Evolutionary conservation across 192 early-diverging fungal genomes (phyloP), one percentile per base, ranked within the genome.

Genomic region (Chytriomyces sp.): DNA sequence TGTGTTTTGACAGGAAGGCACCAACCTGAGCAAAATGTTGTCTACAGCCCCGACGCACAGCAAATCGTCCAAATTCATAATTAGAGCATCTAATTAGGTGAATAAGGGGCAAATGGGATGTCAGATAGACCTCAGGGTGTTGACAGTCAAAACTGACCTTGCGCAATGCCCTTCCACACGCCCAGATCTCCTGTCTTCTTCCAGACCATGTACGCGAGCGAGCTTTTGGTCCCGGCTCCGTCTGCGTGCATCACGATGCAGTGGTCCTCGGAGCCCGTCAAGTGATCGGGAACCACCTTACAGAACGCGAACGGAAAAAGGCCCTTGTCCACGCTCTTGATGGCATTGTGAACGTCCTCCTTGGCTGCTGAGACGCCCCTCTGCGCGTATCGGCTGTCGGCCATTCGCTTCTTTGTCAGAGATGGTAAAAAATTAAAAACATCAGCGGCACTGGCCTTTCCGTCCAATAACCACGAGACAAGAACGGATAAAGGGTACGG

Each of bases 241-340:
- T 49, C 41, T 17, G 41, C 41, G 41, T 49, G 41, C 41, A 49
- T 49, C 41, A 49, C 41, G n/a, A 49, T n/a, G n/a, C 41, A 49
- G 41, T 49, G 41, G n/a, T 49, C 41, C 41, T 49, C 41, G 0
- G 12, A 17, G 10, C 41, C 41, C n/a, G 41, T 49, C 41, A 49
- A 49, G n/a, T 49, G 41, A 49, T 49, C 41, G 10, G 41, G 41
- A n/a, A 49, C 41, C 10, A 49, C n/a, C 41, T 49, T 49, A 49
- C 41, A 49, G 41, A 49, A 49, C 10, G 41, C 41, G 41, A 17
- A n/a, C 10, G 41, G 41, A 49, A 49, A 49, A n/a, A 49, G 41
- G n/a, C 41, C 41, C 41, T 49, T 49, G n/a, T 49, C 41, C 41
- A 49, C 41, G n/a, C n/a, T 49, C 41, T 49, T 49, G 41, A 49